Conservation (phyloP, 2,329 filamentous ascomycete genomes). For the Hymenoscyphus albidus region DNA sequence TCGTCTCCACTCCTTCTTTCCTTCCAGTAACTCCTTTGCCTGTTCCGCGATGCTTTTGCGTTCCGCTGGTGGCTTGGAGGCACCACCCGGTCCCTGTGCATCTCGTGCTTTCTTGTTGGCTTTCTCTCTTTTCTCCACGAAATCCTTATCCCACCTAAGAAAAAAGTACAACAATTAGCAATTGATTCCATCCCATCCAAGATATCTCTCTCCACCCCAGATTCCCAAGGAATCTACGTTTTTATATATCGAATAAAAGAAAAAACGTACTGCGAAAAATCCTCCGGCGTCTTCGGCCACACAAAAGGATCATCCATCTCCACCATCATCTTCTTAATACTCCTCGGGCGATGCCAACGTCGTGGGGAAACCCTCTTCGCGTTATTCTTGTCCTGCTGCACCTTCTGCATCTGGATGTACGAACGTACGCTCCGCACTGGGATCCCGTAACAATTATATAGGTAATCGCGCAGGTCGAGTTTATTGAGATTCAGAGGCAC, state of each 20-base stretch:
- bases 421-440: conserved; percentile 70
- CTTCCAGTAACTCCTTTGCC: conserved; percentile 59
- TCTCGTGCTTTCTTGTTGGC: conserved; percentile 33
- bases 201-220: conserved; percentile 18
- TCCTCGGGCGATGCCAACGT: conserved; percentile 64
- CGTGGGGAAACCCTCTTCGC: conserved; percentile 41
- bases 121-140: conserved; percentile 47
- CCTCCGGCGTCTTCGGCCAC: conserved; percentile 70
- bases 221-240: not conserved
- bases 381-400: conserved; percentile 48
- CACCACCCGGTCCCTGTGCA: conserved; percentile 31
- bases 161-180: conserved; percentile 9
- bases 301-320: conserved; percentile 84
- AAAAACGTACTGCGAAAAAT: conserved; percentile 31
- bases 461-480: conserved; percentile 92
- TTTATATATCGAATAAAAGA: not conserved
- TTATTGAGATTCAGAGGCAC: conserved; percentile 94
- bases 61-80: conserved; percentile 32
- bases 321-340: conserved; percentile 90
- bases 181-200: not conserved
- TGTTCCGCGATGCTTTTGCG: conserved; percentile 50
- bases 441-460: conserved; percentile 80
- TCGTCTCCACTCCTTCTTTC: conserved; percentile 56
- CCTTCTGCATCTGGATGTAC: conserved; percentile 67
- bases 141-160: conserved; percentile 58